Percentiles rank a stretch among this genome's conserved stretches.
phyloP scores from a whole-genome alignment of 495 filamentous ascomycete species.

The Penicillium chermesinum region DNA sequence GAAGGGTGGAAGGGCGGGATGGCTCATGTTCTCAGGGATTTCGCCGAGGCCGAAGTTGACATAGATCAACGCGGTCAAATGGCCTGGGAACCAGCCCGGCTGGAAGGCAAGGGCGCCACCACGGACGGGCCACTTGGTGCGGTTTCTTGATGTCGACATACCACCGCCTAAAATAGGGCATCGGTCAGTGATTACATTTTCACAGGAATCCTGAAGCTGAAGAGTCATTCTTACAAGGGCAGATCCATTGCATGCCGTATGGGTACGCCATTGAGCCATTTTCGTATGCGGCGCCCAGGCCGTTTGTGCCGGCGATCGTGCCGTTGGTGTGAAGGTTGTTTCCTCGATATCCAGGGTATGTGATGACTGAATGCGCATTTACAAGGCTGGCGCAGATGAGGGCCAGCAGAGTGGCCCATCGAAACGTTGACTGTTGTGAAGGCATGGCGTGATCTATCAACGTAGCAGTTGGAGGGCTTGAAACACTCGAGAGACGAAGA shows the following conservation, averaged over 20 bases:
- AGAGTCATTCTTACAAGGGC: slow-evolving; percentile 84
- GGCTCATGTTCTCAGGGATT: slow-evolving; percentile 81
- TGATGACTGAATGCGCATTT: slow-evolving; percentile 80
- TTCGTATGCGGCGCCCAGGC: slow-evolving; percentile 41
- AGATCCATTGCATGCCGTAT: slow-evolving; percentile 97
- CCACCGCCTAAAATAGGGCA: slow-evolving; percentile 67
- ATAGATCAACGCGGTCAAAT: slow-evolving; percentile 79
- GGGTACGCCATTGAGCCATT: slow-evolving; percentile 54
- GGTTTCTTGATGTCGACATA: slow-evolving; percentile 69
- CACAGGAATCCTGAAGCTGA: neutral
- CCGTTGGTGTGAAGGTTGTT: slow-evolving; percentile 83
- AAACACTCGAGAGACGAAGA: neutral
- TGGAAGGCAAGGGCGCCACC: slow-evolving; percentile 86
- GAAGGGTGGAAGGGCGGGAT: slow-evolving; percentile 77
- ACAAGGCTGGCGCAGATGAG: slow-evolving; percentile 48
- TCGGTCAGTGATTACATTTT: slow-evolving; percentile 5
- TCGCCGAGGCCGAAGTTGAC: slow-evolving; percentile 90
- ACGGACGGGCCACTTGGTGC: slow-evolving; percentile 82
- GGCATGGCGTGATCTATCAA: slow-evolving; percentile 22
- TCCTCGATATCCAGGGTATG: slow-evolving; percentile 91
- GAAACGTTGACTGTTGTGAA: slow-evolving; percentile 36
- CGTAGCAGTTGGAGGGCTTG: slow-evolving; percentile 5
- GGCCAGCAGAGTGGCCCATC: slow-evolving; percentile 45
- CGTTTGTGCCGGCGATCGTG: slow-evolving; percentile 39
- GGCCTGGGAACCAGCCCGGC: slow-evolving; percentile 94